These are phyloP conservation scores for Calonectria naviculata DNA, from an alignment of 2,329 filamentous ascomycete species.

Conservation along the genomic window DNA sequence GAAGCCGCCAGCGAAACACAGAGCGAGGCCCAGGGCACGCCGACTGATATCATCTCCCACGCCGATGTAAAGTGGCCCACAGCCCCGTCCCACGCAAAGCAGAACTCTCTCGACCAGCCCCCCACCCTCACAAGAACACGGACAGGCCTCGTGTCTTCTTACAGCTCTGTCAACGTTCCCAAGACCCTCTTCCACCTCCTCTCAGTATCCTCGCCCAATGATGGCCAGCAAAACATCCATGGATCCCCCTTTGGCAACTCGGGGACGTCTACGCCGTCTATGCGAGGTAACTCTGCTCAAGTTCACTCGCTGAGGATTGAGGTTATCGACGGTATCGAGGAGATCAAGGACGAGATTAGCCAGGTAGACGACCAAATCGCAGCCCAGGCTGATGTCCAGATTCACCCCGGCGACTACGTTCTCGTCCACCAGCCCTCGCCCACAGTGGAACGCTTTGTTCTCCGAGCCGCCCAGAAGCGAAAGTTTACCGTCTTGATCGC, in stretches of 20 bases:
- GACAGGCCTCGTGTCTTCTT: conserved; percentile 70
- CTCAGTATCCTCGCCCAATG: conserved; percentile 72
- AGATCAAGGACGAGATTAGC: conserved; percentile 95
- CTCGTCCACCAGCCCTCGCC: conserved; percentile 88
- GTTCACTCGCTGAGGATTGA: conserved; percentile 84
- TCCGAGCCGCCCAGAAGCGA: conserved; percentile 87
- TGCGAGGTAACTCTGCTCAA: conserved; percentile 54
- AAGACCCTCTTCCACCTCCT: conserved; percentile 92
- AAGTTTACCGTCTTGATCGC: conserved; percentile 92
- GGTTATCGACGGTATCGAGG: conserved; percentile 92
- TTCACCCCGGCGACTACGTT: conserved; percentile 92
- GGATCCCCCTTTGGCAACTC: conserved; percentile 61
- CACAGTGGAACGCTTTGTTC: conserved; percentile 89
- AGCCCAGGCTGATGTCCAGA: conserved; percentile 87
- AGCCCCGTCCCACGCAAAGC: conserved; percentile 47
- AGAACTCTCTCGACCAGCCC: conserved; percentile 46
- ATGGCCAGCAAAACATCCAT: conserved; percentile 45
- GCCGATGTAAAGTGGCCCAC: conserved; percentile 42
- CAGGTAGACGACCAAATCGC: conserved; percentile 95
- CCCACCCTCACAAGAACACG: conserved; percentile 41
- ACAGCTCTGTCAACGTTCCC: conserved; percentile 72
- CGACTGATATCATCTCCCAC: conserved; percentile 52
- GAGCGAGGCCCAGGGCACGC: conserved; percentile 55
- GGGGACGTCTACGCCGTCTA: conserved; percentile 61
- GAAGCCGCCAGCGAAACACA: conserved; percentile 70